phyloP scores from a whole-genome alignment of 257 asterid genomes.

The Nicotiana benthamiana region DNA sequence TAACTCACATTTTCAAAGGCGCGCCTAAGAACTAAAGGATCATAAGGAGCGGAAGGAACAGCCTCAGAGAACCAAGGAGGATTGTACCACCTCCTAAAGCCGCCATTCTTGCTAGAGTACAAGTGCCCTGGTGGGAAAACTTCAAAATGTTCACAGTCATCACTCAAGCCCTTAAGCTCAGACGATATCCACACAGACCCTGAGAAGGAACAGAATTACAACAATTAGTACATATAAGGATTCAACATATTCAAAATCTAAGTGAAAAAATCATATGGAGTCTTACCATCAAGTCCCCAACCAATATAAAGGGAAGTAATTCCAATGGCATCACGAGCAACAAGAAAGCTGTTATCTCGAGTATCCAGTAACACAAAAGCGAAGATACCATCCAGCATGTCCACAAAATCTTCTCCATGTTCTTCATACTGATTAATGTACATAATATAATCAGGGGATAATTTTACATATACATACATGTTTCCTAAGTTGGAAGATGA shows the following conservation, averaged over 20 bases:
- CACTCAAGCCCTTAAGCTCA: slow-evolving; percentile 73
- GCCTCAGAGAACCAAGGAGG: slow-evolving; percentile 86
- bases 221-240: background rate
- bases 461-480: too few relatives aligned
- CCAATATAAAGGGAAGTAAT: slow-evolving; percentile 87
- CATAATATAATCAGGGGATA: background rate
- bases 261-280: too few relatives aligned
- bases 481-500: too few relatives aligned
- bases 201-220: slow-evolving; percentile 10
- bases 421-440: slow-evolving; percentile 61
- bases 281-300: slow-evolving; percentile 88
- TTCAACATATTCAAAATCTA: background rate
- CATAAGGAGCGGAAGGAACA: slow-evolving; percentile 76
- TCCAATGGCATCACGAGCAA: slow-evolving; percentile 90
- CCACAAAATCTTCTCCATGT: slow-evolving; percentile 72
- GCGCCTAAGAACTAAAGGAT: slow-evolving; percentile 57
- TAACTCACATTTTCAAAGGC: slow-evolving; percentile 70
- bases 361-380: slow-evolving; percentile 81
- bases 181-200: slow-evolving; percentile 93
- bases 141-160: slow-evolving; percentile 89
- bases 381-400: slow-evolving; percentile 93
- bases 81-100: slow-evolving; percentile 73
- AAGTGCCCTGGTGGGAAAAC: slow-evolving; percentile 85
- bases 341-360: slow-evolving; percentile 77
- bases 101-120: slow-evolving; percentile 72